Percentiles rank a stretch among this genome's conserved stretches.
phyloP scores from a whole-genome alignment of 208 protist genomes.

The Blastocrithidia nonstop region DNA sequence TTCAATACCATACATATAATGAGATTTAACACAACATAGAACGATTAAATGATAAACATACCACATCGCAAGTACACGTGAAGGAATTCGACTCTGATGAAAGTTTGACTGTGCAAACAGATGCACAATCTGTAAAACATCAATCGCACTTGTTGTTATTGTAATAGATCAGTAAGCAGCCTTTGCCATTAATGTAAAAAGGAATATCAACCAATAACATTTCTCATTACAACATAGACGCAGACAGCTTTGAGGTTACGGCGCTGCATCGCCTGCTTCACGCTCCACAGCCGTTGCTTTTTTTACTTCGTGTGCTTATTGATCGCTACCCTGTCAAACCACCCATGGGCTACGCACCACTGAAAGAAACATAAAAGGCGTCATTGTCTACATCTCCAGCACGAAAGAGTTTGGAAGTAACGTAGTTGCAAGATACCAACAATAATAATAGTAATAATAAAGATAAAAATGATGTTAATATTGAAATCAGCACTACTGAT shows the following conservation, averaged over 20 bases:
- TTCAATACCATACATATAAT: no score
- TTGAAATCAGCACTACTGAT: neutral
- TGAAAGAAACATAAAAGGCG: neutral
- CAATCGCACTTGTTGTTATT: neutral
- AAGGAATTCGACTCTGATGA: no score
- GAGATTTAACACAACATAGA: no score
- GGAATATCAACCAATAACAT: slow-evolving; percentile 51
- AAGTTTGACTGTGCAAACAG: no score
- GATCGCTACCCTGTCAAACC: slow-evolving; percentile 30
- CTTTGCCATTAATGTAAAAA: slow-evolving; percentile 18
- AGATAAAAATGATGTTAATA: neutral
- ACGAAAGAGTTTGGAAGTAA: neutral
- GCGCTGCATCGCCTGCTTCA: slow-evolving; percentile 71
- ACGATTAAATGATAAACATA: no score
- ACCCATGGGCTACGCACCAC: slow-evolving; percentile 45
- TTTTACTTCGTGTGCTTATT: slow-evolving; percentile 24
- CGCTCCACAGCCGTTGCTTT: slow-evolving; percentile 55
- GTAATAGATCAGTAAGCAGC: no score
- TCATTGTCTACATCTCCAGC: neutral
- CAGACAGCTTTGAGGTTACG: slow-evolving; percentile 45
- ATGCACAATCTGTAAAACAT: neutral
- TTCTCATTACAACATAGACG: slow-evolving; percentile 30
- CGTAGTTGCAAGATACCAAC: neutral
- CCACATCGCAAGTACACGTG: no score
- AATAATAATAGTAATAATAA: no score